Percentiles rank a stretch among this genome's conserved stretches.
Evolutionary conservation across 2,329 filamentous ascomycete genomes (phyloP).

Genomic region (Aspergillus jensenii): DNA sequence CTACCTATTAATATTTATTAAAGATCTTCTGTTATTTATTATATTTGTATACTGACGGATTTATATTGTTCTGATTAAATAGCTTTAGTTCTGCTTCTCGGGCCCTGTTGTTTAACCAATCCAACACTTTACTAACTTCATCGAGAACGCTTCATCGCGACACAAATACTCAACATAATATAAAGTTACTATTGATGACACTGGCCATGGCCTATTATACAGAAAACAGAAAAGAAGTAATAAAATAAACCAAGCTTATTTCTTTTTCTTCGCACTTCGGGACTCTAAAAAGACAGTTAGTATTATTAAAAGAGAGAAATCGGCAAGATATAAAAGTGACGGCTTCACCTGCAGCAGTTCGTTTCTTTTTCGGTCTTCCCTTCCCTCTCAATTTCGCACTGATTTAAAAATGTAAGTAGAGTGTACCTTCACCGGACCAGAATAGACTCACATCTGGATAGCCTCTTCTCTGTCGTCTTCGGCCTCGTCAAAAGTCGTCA

Average conservation of each 20-base stretch:
- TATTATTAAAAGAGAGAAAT: background rate
- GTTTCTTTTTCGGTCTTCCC: conserved; percentile 87
- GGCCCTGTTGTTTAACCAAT: too few relatives aligned
- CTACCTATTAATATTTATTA: too few relatives aligned
- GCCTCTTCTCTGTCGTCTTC: conserved; percentile 77
- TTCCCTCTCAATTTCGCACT: conserved; percentile 80
- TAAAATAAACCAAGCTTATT: conserved; percentile 12
- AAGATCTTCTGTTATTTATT: too few relatives aligned
- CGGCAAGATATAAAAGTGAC: background rate
- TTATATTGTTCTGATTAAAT: too few relatives aligned
- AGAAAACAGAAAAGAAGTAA: background rate
- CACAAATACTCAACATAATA: too few relatives aligned
- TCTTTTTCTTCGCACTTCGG: conserved; percentile 29
- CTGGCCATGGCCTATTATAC: background rate
- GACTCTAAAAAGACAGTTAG: conserved; percentile 20
- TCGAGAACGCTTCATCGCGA: too few relatives aligned
- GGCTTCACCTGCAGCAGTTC: conserved; percentile 48
- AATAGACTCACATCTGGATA: conserved; percentile 55
- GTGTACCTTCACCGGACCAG: background rate
- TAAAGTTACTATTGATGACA: too few relatives aligned
- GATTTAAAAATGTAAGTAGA: conserved; percentile 9
- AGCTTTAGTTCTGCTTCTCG: too few relatives aligned
- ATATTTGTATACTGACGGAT: too few relatives aligned
- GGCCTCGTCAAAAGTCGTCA: conserved; percentile 70
- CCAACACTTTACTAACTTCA: too few relatives aligned